A percentile compares a stretch with the other conserved stretches of the same genome.
phyloP scores from a whole-genome alignment of 2,329 filamentous ascomycete genomes.

The Blastomyces parvus region DNA sequence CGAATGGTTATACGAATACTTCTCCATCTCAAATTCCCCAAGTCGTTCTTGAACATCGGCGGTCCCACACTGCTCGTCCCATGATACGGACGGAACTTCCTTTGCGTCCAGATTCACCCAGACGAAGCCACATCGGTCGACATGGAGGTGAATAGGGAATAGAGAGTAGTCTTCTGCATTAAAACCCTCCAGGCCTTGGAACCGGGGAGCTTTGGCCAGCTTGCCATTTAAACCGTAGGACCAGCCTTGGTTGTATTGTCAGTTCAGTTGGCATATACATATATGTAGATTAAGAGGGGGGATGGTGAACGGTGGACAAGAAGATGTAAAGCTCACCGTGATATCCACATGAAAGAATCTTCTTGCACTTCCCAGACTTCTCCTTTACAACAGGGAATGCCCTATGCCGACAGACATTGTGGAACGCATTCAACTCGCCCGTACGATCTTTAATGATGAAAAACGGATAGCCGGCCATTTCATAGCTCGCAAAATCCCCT shows the following conservation, averaged over 20 bases:
- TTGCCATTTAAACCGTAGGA: slow-evolving; percentile 50
- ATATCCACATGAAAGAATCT: slow-evolving; percentile 49
- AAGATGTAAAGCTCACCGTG: slow-evolving; percentile 32
- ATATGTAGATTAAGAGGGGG: not conserved
- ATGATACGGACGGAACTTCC: slow-evolving; percentile 32
- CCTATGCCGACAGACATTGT: slow-evolving; percentile 52
- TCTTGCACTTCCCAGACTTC: slow-evolving; percentile 39
- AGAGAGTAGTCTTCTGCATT: slow-evolving; percentile 47
- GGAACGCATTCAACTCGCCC: slow-evolving; percentile 48
- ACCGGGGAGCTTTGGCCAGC: slow-evolving; percentile 50
- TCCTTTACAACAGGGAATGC: slow-evolving; percentile 48
- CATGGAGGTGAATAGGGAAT: slow-evolving; percentile 45
- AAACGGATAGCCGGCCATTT: slow-evolving; percentile 50
- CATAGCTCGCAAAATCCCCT: slow-evolving; percentile 49
- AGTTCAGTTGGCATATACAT: not conserved
- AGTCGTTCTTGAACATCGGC: slow-evolving; percentile 42
- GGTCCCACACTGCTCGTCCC: slow-evolving; percentile 45
- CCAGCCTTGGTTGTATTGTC: slow-evolving; percentile 34
- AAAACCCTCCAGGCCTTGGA: slow-evolving; percentile 47
- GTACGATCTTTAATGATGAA: slow-evolving; percentile 44
- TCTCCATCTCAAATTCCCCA: slow-evolving; percentile 39
- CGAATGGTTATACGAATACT: slow-evolving; percentile 48
- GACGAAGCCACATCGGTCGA: slow-evolving; percentile 48
- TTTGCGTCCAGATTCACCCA: slow-evolving; percentile 48
- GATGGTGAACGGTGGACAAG: too few relatives aligned